Evolutionary conservation across 176 grass and related monocot species (phyloP).

Genomic region (Cymbopogon citratus): DNA sequence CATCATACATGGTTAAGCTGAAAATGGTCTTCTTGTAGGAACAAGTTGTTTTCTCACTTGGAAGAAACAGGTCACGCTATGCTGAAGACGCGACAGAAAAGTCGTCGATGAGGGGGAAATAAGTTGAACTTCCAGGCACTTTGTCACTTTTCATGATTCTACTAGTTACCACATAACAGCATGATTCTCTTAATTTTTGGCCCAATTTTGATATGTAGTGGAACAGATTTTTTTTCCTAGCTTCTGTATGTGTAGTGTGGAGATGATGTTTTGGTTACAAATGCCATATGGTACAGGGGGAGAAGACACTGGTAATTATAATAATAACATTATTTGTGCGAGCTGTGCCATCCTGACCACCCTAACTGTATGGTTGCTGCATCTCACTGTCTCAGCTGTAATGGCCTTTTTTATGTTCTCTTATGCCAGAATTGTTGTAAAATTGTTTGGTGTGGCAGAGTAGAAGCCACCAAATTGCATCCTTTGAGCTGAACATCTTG

Average conservation of each 20-base stretch:
- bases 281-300: background rate
- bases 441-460: background rate
- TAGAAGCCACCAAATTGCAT: background rate
- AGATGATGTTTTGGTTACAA: background rate
- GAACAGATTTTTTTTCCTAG: background rate
- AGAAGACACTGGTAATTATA: background rate
- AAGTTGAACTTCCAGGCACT: background rate
- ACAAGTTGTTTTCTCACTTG: slow-evolving; percentile 84
- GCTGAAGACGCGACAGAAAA: slow-evolving; percentile 49
- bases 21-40: slow-evolving; percentile 43
- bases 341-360: background rate
- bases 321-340: background rate
- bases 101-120: slow-evolving; percentile 4
- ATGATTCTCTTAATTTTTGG: background rate
- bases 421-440: background rate
- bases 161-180: background rate
- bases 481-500: background rate
- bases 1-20: background rate
- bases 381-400: background rate
- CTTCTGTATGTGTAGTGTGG: background rate
- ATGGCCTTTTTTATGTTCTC: background rate
- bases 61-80: slow-evolving; percentile 74
- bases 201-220: slow-evolving; percentile 20
- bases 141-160: slow-evolving; percentile 9
- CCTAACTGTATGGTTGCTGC: background rate